Conservation (phyloP, 176 grass and related monocot species). For the Oryza officinalis region DNA sequence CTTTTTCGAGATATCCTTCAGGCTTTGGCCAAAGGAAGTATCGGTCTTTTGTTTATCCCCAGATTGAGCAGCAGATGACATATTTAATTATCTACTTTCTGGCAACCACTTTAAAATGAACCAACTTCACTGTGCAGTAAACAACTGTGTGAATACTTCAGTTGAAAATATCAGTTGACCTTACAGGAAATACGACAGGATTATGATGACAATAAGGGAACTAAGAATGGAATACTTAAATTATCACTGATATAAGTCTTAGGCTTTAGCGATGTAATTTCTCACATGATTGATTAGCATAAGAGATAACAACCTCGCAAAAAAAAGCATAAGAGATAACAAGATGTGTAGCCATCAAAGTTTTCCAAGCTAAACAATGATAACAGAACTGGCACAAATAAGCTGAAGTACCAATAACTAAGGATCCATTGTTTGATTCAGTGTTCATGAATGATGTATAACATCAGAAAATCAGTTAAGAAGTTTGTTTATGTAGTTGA, state of each 20-base stretch:
- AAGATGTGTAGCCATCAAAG: background rate
- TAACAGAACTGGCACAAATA: background rate
- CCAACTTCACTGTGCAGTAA: slow-evolving; percentile 63
- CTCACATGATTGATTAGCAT: background rate
- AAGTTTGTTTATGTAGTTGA: background rate
- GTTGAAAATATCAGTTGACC: slow-evolving; percentile 8
- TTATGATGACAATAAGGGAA: slow-evolving; percentile 8
- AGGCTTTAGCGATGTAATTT: background rate
- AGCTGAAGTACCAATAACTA: slow-evolving; percentile 1
- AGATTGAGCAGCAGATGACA: slow-evolving; percentile 45
- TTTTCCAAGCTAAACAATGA: background rate
- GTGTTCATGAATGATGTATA: background rate
- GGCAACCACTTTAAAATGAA: slow-evolving; percentile 71
- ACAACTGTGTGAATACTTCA: slow-evolving; percentile 22
- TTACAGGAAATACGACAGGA: background rate
- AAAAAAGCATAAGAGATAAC: background rate
- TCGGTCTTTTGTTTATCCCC: slow-evolving; percentile 64
- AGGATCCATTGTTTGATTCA: background rate
- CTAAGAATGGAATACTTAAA: background rate
- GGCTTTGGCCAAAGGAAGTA: slow-evolving; percentile 71
- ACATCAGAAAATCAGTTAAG: background rate
- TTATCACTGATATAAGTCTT: background rate
- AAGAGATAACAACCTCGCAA: background rate
- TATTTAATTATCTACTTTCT: slow-evolving; percentile 76
- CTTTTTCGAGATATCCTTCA: slow-evolving; percentile 48